Conservation (phyloP, 139 green algal species). For the Chlamydomonas asymmetrica region DNA sequence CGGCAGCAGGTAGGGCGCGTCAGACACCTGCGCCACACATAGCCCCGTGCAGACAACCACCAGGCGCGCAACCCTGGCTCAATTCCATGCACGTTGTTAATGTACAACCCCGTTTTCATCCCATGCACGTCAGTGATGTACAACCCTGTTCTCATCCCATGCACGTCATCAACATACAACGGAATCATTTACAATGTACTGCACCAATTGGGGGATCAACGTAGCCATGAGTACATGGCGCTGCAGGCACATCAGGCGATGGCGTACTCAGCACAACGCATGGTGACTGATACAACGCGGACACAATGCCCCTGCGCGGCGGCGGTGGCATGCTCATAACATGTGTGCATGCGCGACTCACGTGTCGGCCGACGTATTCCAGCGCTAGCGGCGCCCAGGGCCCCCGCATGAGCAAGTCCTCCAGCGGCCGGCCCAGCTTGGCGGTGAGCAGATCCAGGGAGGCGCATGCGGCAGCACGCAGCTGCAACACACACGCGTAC, state of each 20-base stretch:
- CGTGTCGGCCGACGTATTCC: conserved; percentile 16
- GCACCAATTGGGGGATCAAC: neutral
- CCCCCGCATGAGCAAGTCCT: conserved; percentile 26
- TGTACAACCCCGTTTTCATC: neutral
- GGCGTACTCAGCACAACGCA: neutral
- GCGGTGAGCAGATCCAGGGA: conserved; percentile 15
- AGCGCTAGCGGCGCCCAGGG: conserved; percentile 7
- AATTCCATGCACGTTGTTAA: neutral
- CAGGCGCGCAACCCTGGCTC: neutral
- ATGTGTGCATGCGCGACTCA: neutral
- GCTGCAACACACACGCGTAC: conserved; percentile 12
- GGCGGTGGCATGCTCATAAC: neutral
- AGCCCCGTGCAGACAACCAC: neutral
- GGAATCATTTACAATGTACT: neutral
- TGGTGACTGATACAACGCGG: neutral
- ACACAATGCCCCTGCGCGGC: conserved; percentile 1
- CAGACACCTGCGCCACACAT: neutral
- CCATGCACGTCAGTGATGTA: neutral
- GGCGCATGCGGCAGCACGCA: conserved; percentile 19
- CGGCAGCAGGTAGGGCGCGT: conserved; percentile 24
- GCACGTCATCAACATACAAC: neutral
- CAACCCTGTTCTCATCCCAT: neutral
- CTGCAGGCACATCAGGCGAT: neutral
- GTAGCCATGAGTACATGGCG: neutral
- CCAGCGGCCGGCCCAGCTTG: neutral